Evolutionary conservation across 108 stramenopile genomes (phyloP), one percentile per base, ranked within the genome.

Genomic region (Cyclotella cryptica): DNA sequence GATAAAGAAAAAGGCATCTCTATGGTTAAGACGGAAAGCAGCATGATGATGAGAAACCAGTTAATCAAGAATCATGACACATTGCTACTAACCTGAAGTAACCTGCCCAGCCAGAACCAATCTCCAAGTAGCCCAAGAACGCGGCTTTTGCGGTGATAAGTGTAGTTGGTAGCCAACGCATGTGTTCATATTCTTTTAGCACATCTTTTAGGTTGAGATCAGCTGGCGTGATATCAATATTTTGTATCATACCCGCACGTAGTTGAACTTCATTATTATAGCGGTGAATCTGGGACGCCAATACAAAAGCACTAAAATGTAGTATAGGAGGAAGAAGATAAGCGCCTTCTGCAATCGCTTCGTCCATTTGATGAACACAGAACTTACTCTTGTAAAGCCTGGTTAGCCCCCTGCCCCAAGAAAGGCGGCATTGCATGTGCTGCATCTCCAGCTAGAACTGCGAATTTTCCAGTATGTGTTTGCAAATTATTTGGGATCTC

Each of bases 351-450:
- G 22, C 15, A 66, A 11, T 47, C 19, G 2, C 19, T 19, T 3
- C 26, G 15, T 29, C 28, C 29, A 69, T 13, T 30, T 54, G 53
- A 19, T 22, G 47, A 52, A 60, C 26, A 52, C 60, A 79, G 18
- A n/a, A 86, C 90, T 44, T 84, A 90, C 88, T 96, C 97, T 84
- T 97, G 96, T 61, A 98, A 87, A 5, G 96, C 98, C 72, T 98
- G 98, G 63, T 98, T 98, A 1, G 94, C 94, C 29, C 98, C 98
- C 85, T 98, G 98, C 24, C 98, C 98, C 21, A 98, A 81, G 70
- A 97, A 98, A 0, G 98, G 98, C 18, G 97, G 95, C 93, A 97
- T 95, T 28, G 97, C 96, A 79, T 98, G 98, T 1, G 97, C 96
- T 14, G 96, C 90, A 81, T 98, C 98, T 7, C 98, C 98, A 10